Evolutionary conservation across 1,284 basidiomycete genomes (phyloP), one percentile per base, ranked within the genome.

Genomic region (Lignosus rhinocerotis): DNA sequence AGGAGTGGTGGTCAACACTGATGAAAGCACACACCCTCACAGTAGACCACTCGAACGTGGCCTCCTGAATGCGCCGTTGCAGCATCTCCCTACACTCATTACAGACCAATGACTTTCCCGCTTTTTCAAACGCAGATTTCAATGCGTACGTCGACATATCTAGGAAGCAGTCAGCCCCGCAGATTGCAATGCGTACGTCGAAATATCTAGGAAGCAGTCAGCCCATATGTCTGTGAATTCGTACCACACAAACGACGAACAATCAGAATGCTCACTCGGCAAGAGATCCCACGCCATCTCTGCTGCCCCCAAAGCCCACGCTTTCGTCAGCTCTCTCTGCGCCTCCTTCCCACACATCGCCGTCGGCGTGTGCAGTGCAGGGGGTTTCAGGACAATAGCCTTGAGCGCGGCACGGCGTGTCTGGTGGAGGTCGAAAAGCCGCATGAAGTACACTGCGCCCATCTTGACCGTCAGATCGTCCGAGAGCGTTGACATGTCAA

Each of bases 21-120:
- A 16, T 38, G 9, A 10, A 38, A 10, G 36, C 36, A 55, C 66
- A n/a, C 17, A 89, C 89, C 77, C 88, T 92, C 49, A 92, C 86
- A 36, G 85, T 76, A 10, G 90, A 87, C 89, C 89, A 92, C 67
- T 91, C 87, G 31, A 85, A 72, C 42, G 90, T 75, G 43, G 91
- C 76, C 56, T 80, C 80, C 70, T 84, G 85, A 52, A 91, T 81
- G 34, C 90, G 81, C 39, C 87, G 84, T 49, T 78, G 73, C 25
- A 92, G 77, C 2, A 80, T 73, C 50, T 74, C 69, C 63, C 81
- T 81, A 69, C 89, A 92, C 31, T 82, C 75, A 25, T 85, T 61
- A 57, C 75, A 76, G 8, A 14, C 32, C 14, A 41, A 11, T n/a
- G 30, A 5, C 2, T 0, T 17, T 30, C 59, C 64, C 6, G 72